These are phyloP conservation scores for Ophiostoma sp. DNA, from an alignment of 2,329 filamentous ascomycete species.

Conservation along the genomic window DNA sequence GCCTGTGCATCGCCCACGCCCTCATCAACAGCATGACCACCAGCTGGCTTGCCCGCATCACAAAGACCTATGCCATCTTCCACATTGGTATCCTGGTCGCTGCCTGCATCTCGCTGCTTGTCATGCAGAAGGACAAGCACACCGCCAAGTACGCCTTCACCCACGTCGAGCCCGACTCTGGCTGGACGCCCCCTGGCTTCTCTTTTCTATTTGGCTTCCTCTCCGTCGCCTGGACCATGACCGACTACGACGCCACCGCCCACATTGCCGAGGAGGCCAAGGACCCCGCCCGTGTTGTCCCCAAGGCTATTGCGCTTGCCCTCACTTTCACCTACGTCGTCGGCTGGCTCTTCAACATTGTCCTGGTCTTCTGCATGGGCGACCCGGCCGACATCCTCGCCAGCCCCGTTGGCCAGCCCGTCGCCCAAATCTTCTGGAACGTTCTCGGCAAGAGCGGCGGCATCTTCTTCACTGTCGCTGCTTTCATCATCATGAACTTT, in stretches of 20 bases:
- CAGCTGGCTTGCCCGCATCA: constrained; percentile 54
- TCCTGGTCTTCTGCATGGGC: constrained; percentile 54
- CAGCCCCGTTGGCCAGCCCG: constrained; percentile 45
- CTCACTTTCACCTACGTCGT: constrained; percentile 52
- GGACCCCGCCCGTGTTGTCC: constrained; percentile 38
- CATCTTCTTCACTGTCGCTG: constrained; percentile 52
- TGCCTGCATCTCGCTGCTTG: constrained; percentile 48
- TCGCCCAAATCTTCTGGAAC: constrained; percentile 55
- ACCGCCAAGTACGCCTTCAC: constrained; percentile 51
- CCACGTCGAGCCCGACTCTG: constrained; percentile 45
- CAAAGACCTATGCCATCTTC: constrained; percentile 53
- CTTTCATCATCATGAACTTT: constrained; percentile 54
- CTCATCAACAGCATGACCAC: constrained; percentile 52
- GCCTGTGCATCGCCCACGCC: constrained; percentile 47
- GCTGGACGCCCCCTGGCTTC: constrained; percentile 51
- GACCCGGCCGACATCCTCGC: constrained; percentile 43
- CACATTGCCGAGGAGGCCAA: constrained; percentile 46
- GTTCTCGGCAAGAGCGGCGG: constrained; percentile 49
- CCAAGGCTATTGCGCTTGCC: constrained; percentile 49
- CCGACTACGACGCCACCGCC: constrained; percentile 38
- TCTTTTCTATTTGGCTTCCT: constrained; percentile 58
- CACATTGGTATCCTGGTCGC: constrained; percentile 49
- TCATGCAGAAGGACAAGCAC: constrained; percentile 47
- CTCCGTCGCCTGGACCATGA: constrained; percentile 57
- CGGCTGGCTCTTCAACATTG: constrained; percentile 55